Conservation (phyloP, 1,284 basidiomycete species). For the Boletellus deceptivus region DNA sequence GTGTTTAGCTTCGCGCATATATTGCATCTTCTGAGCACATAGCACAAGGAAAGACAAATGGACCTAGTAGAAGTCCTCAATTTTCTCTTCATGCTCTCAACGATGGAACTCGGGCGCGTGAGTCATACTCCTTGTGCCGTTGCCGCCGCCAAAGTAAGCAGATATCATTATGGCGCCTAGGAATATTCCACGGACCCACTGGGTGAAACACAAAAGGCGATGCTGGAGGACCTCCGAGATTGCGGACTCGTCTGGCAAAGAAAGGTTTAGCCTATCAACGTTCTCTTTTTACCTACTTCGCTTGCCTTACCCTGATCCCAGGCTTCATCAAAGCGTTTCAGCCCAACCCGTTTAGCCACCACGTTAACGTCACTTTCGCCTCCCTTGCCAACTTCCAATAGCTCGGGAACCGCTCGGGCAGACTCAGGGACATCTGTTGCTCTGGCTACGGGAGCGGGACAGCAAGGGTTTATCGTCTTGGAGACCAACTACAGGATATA, state of each 20-base stretch:
- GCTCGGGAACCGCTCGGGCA: conserved; percentile 37
- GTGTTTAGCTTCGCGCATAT: conserved; percentile 19
- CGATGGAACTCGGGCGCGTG: conserved; percentile 87
- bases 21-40: neutral
- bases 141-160: neutral
- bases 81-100: conserved; percentile 94
- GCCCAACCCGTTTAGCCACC: conserved; percentile 94
- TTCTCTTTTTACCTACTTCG: neutral
- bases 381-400: conserved; percentile 62
- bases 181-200: conserved; percentile 88
- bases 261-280: conserved; percentile 41
- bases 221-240: conserved; percentile 90
- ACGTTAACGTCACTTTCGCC: conserved; percentile 86
- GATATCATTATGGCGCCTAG: conserved; percentile 40
- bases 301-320: conserved; percentile 28
- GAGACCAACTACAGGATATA: conserved; percentile 99
- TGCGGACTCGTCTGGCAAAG: conserved; percentile 92
- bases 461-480: conserved; percentile 90
- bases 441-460: conserved; percentile 47
- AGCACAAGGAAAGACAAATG: conserved; percentile 72
- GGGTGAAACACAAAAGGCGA: conserved; percentile 78
- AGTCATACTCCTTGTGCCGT: conserved; percentile 25
- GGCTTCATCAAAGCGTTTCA: conserved; percentile 78
- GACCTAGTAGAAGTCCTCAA: conserved; percentile 92
- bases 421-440: conserved; percentile 23